Evolutionary conservation across 345 rosid genomes (phyloP).

Genomic region (Dipteronia sinensis): DNA sequence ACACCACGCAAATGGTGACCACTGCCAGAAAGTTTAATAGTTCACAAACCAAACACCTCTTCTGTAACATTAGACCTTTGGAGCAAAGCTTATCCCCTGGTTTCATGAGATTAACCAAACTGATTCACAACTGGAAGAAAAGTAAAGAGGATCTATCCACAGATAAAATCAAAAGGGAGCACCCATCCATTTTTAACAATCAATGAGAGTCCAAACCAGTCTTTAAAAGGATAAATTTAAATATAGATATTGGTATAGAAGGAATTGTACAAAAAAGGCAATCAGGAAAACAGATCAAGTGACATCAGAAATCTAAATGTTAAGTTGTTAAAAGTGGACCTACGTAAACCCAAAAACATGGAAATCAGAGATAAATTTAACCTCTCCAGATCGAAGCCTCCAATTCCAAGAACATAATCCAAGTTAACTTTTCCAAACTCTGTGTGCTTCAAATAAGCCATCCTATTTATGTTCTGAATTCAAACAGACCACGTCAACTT

Average conservation of each 20-base stretch:
- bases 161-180: no score
- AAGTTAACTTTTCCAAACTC: constrained; percentile 87
- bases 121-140: no score
- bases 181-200: no score
- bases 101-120: no score
- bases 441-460: constrained; percentile 79
- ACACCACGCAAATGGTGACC: not conserved
- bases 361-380: constrained; percentile 30
- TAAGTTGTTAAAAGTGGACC: not conserved
- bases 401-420: constrained; percentile 96
- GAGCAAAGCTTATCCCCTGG: not conserved
- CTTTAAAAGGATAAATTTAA: not conserved
- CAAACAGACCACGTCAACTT: constrained; percentile 21
- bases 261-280: not conserved
- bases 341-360: constrained; percentile 19
- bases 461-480: constrained; percentile 67
- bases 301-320: constrained; percentile 4
- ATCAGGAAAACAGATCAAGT: not conserved
- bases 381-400: constrained; percentile 98
- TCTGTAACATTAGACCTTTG: not conserved
- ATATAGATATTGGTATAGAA: not conserved
- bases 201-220: no score
- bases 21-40: no score
- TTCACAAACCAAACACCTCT: no score
- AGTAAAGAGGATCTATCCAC: no score